These are phyloP conservation scores for Stylosanthes scabra DNA, from an alignment of 331 rosid genomes.

Conservation along the genomic window DNA sequence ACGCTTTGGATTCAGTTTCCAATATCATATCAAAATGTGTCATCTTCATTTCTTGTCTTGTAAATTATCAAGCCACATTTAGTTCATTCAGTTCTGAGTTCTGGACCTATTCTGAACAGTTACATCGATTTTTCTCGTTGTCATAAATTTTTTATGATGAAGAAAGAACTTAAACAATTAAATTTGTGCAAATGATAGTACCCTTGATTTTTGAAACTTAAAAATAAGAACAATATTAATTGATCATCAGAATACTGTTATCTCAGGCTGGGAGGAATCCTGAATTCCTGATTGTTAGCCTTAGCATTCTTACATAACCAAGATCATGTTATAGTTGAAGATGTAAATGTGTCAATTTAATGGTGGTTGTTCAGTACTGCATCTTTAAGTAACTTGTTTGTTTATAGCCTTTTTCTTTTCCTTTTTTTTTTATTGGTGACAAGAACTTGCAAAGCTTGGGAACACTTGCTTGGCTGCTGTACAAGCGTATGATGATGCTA, in stretches of 20 bases:
- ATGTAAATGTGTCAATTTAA: conserved; percentile 9
- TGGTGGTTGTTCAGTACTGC: conserved; percentile 23
- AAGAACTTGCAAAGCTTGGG: conserved; percentile 61
- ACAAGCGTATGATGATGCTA: conserved; percentile 80
- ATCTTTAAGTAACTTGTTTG: conserved; percentile 7
- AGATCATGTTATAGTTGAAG: not conserved
- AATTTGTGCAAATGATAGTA: conserved; percentile 8
- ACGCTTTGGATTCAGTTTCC: conserved; percentile 13
- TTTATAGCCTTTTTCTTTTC: not conserved
- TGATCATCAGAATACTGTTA: conserved; percentile 1
- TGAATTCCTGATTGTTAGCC: conserved; percentile 20
- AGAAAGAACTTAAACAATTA: conserved; percentile 10
- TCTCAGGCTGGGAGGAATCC: conserved; percentile 11
- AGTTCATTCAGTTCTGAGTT: conserved; percentile 1
- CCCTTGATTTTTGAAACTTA: not conserved
- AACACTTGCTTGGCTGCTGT: conserved; percentile 85
- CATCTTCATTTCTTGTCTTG: conserved; percentile 25
- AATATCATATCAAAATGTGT: conserved; percentile 7
- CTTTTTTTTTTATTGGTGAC: conserved; percentile 5
- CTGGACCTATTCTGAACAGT: not conserved
- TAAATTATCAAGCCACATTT: conserved; percentile 9
- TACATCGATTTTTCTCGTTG: not conserved
- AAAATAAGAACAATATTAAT: not conserved
- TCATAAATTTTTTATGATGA: conserved; percentile 8
- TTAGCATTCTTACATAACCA: conserved; percentile 4